A percentile compares a stretch with the other conserved stretches of the same genome.
Evolutionary conservation across 306 rosid genomes (phyloP).

Genomic region (Senna tora): DNA sequence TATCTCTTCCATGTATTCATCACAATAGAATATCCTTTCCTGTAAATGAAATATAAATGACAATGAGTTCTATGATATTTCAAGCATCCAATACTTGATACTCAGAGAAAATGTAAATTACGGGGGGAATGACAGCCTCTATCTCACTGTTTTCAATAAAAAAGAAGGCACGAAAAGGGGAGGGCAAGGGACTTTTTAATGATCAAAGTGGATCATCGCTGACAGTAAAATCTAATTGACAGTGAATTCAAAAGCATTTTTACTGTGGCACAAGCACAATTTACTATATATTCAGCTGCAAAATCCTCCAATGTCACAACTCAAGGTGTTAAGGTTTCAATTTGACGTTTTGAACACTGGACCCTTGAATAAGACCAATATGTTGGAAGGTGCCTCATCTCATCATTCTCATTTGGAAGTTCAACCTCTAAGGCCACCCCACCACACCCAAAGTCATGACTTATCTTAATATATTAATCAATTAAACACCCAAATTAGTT

Average conservation of each 20-base stretch:
- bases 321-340: background rate
- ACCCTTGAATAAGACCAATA: background rate
- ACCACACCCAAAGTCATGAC: slow-evolving; percentile 13
- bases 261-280: background rate
- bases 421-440: background rate
- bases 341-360: background rate
- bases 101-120: background rate
- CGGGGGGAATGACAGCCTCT: background rate
- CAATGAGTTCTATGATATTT: background rate
- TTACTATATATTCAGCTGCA: background rate
- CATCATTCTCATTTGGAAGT: background rate
- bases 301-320: background rate
- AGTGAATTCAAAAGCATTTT: background rate
- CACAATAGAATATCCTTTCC: slow-evolving; percentile 85
- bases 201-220: background rate
- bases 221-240: background rate
- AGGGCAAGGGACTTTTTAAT: background rate
- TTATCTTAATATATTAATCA: background rate
- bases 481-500: background rate
- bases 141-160: background rate
- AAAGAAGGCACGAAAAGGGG: background rate
- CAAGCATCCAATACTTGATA: background rate
- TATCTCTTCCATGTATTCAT: slow-evolving; percentile 99
- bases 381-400: background rate
- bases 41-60: slow-evolving; percentile 32